Conservation (phyloP, 2,329 filamentous ascomycete genomes). For the Botrytis aclada region DNA sequence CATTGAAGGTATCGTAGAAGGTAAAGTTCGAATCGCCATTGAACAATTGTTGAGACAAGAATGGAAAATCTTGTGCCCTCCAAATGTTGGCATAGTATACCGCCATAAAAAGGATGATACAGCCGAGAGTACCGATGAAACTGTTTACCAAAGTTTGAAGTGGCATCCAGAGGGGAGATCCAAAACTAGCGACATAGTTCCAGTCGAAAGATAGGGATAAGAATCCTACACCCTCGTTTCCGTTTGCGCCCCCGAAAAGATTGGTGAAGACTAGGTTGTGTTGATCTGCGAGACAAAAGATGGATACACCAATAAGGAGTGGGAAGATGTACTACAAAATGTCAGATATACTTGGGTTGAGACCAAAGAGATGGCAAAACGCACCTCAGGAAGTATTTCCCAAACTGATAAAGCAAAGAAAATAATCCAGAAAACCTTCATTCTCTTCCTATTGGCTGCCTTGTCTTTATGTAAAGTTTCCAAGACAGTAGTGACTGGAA, state of each 20-base stretch:
- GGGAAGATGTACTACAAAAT: conserved; percentile 21
- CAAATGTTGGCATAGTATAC: conserved; percentile 46
- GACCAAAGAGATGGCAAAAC: not conserved
- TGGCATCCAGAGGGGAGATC: conserved; percentile 33
- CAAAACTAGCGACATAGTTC: conserved; percentile 40
- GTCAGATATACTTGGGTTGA: not conserved
- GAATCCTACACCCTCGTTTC: conserved; percentile 43
- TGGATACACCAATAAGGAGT: conserved; percentile 50
- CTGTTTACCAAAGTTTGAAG: conserved; percentile 39
- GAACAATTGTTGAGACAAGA: conserved; percentile 45
- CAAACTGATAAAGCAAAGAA: conserved; percentile 26
- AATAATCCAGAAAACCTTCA: conserved; percentile 36
- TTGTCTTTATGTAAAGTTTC: conserved; percentile 43
- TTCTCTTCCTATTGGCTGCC: conserved; percentile 40
- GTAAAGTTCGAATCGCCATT: conserved; percentile 39
- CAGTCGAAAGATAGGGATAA: conserved; percentile 44
- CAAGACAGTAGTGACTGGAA: conserved; percentile 45
- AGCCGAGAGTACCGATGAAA: conserved; percentile 37
- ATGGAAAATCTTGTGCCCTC: conserved; percentile 43
- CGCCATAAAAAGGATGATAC: conserved; percentile 38
- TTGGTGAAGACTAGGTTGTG: conserved; percentile 46
- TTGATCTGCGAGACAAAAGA: conserved; percentile 47
- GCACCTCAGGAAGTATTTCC: conserved; percentile 22
- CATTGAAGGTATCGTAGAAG: conserved; percentile 43
- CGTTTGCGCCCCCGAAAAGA: conserved; percentile 48